Percentiles rank a stretch among this genome's conserved stretches.
Evolutionary conservation across 495 filamentous ascomycete species (phyloP).

Genomic region (Alectoria sarmentosa): DNA sequence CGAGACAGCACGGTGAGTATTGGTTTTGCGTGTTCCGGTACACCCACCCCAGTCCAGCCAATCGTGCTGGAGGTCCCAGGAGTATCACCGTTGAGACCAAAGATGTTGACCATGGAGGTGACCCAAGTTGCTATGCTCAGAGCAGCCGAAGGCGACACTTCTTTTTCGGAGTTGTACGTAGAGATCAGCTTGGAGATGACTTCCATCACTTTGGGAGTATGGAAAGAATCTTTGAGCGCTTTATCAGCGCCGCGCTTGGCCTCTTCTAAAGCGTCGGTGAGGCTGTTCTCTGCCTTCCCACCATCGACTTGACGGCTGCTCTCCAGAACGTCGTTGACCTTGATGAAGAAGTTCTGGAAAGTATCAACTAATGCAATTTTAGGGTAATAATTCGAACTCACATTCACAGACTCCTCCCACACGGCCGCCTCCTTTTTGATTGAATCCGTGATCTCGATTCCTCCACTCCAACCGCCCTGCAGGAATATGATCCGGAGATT

Average conservation of each 20-base stretch:
- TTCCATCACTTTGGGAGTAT: conserved; percentile 72
- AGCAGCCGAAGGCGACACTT: no score
- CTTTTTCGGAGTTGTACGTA: conserved; percentile 65
- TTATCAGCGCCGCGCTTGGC: conserved; percentile 55
- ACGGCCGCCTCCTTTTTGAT: conserved; percentile 61
- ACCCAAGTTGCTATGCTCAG: conserved; percentile 71
- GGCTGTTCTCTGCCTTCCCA: neutral
- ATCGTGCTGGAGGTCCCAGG: conserved; percentile 52
- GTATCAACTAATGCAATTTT: neutral
- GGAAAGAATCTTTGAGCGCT: conserved; percentile 79
- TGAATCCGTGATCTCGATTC: conserved; percentile 82
- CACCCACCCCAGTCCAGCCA: conserved; percentile 74
- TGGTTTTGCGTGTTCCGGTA: conserved; percentile 53
- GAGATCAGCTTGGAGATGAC: conserved; percentile 67
- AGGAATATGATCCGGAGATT: conserved; percentile 82
- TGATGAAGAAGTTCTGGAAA: conserved; percentile 76
- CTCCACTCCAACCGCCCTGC: conserved; percentile 81
- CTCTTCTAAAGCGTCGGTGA: conserved; percentile 49
- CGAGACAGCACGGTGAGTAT: conserved; percentile 57
- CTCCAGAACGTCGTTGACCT: conserved; percentile 47
- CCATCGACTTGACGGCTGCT: conserved; percentile 15
- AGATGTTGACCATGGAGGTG: conserved; percentile 73
- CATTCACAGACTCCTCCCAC: conserved; percentile 74
- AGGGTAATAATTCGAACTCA: no score
- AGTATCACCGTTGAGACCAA: conserved; percentile 71